Conservation (phyloP, 371 early-diverging fungal genomes). For the Lichtheimia corymbifera region DNA sequence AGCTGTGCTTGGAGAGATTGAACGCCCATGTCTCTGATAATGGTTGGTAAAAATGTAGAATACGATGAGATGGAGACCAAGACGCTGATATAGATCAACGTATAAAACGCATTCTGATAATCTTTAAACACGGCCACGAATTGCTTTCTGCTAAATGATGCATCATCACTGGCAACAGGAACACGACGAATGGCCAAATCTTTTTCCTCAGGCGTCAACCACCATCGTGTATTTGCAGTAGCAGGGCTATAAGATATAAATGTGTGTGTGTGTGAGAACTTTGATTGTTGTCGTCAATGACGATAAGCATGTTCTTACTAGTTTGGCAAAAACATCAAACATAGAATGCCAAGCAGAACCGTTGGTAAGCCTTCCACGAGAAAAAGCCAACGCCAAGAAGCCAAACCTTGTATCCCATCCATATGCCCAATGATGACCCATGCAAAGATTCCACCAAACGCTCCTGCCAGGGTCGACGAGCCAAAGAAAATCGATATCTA, state of each 20-base stretch:
- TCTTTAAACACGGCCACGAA: slow-evolving; percentile 13
- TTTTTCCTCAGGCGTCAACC: slow-evolving; percentile 16
- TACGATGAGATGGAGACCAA: slow-evolving; percentile 13
- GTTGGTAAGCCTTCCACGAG: slow-evolving; percentile 50
- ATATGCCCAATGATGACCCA: slow-evolving; percentile 14
- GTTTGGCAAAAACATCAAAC: slow-evolving; percentile 17
- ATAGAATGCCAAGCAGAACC: slow-evolving; percentile 31
- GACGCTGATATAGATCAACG: slow-evolving; percentile 5
- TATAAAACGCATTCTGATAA: slow-evolving; percentile 10
- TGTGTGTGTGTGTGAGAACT: neutral
- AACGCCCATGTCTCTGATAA: slow-evolving; percentile 19
- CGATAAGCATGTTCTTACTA: slow-evolving; percentile 5
- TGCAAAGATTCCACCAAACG: slow-evolving; percentile 26
- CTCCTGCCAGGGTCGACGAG: slow-evolving; percentile 26
- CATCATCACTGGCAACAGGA: slow-evolving; percentile 3
- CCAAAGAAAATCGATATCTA: slow-evolving; percentile 18
- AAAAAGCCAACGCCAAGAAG: slow-evolving; percentile 37
- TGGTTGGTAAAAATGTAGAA: slow-evolving; percentile 20
- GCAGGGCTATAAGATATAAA: slow-evolving; percentile 9
- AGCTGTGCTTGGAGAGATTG: slow-evolving; percentile 16
- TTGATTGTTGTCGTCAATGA: neutral
- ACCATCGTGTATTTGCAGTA: slow-evolving; percentile 7
- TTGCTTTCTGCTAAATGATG: slow-evolving; percentile 5
- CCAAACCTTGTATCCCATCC: slow-evolving; percentile 12
- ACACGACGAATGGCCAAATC: slow-evolving; percentile 14